Conservation (phyloP, 805 yeast genomes). For the Kazachstania kunashirensis region DNA sequence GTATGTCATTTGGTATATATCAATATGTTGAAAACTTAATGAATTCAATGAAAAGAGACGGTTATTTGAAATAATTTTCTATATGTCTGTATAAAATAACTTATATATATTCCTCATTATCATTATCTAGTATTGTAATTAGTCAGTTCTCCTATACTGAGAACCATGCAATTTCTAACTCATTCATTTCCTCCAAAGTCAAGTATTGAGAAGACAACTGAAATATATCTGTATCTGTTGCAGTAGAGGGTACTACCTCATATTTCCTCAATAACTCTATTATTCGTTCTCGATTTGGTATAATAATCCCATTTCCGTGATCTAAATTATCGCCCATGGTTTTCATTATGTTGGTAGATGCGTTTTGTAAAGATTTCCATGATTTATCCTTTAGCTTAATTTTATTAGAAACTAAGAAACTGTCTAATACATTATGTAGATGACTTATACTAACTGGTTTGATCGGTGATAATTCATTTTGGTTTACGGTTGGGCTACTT, state of each 20-base stretch:
- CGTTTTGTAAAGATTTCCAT: constrained; percentile 13
- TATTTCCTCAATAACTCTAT: constrained; percentile 10
- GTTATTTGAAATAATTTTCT: constrained; percentile 7
- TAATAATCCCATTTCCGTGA: constrained; percentile 6
- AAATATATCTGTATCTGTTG: constrained; percentile 18
- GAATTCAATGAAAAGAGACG: constrained; percentile 14
- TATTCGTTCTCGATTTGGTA: constrained; percentile 11
- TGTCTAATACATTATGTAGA: constrained; percentile 1
- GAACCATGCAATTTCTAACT: constrained; percentile 17
- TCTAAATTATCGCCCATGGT: constrained; percentile 6
- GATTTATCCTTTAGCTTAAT: constrained; percentile 7
- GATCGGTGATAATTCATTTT: constrained; percentile 1
- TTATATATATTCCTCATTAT: background rate
- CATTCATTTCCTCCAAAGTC: constrained; percentile 19
- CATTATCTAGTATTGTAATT: background rate
- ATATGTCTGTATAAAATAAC: background rate
- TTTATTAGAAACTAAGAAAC: constrained; percentile 4
- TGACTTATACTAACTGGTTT: constrained; percentile 1
- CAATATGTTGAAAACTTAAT: constrained; percentile 40
- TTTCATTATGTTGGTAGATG: constrained; percentile 7
- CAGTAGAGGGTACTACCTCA: constrained; percentile 8
- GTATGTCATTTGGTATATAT: constrained; percentile 56
- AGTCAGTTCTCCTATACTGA: background rate
- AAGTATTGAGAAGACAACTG: constrained; percentile 20
- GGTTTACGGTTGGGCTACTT: no score